Evolutionary conservation across 1,284 basidiomycete genomes (phyloP).

Genomic region (Cryptococcus sp.): DNA sequence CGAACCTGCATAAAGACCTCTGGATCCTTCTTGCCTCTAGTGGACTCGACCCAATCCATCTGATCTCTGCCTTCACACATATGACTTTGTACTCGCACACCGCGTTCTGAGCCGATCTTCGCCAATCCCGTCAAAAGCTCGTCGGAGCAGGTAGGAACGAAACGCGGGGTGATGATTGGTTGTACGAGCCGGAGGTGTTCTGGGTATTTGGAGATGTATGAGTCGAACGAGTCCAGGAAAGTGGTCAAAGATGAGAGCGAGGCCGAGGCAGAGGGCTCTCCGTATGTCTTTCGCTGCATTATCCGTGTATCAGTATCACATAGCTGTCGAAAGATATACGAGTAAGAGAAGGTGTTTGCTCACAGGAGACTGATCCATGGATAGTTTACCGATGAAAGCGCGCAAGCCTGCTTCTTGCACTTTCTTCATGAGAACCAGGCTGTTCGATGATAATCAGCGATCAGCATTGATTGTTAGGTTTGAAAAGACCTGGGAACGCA

Average conservation of each 20-base stretch:
- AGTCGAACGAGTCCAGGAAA: conserved; percentile 62
- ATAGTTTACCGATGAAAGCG: conserved; percentile 78
- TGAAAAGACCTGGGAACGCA: conserved; percentile 47
- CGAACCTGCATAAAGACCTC: conserved; percentile 67
- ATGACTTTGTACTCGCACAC: conserved; percentile 68
- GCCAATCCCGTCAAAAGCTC: conserved; percentile 65
- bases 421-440: conserved; percentile 69
- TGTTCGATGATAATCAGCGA: conserved; percentile 37
- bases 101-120: conserved; percentile 56
- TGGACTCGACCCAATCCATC: conserved; percentile 66
- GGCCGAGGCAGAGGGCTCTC: conserved; percentile 60
- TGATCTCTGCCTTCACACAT: conserved; percentile 73
- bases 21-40: conserved; percentile 66
- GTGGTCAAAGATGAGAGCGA: conserved; percentile 60
- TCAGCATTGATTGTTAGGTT: background rate
- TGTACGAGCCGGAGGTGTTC: conserved; percentile 62
- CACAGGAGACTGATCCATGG: conserved; percentile 70
- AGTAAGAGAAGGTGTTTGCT: conserved; percentile 3
- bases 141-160: conserved; percentile 76
- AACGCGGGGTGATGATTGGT: conserved; percentile 78
- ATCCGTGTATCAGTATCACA: background rate
- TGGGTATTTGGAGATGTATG: conserved; percentile 54
- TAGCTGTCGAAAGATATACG: background rate
- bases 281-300: conserved; percentile 63
- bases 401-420: conserved; percentile 72